Base-by-base conservation (phyloP, 257 asterid genomes). In the Plectranthus barbatus region DNA sequence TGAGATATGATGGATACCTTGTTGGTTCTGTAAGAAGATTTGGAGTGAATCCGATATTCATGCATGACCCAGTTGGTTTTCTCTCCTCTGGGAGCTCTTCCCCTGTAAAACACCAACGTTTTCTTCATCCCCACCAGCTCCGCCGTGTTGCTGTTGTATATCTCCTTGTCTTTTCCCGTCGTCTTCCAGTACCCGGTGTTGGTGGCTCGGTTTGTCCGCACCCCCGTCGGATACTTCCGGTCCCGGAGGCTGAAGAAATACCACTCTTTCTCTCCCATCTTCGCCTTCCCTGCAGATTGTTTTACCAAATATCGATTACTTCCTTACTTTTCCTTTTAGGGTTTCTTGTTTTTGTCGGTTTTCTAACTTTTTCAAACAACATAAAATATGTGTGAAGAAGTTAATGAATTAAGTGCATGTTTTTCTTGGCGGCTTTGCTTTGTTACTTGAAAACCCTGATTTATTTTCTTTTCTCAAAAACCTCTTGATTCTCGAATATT, bases 1-100 rank as follows among this genome's bases (percentile, higher is more conserved):
- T 47, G 6, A n/a, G n/a, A 44, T n/a, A n/a, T n/a, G n/a, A n/a
- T n/a, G n/a, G n/a, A n/a, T 78, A 87, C 98, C 96, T 88, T 91
- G 69, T 66, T 68, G 47, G 88, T 83, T 77, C 92, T 77, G 37
- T 81, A 81, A 11, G 85, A 58, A 41, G 98, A 86, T 71, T 88
- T 88, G n/a, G 96, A 83, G 65, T 88, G 95, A 59, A 83, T 74
- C 9, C 98, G 89, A 81, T 86, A 91, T 74, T 91, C 98, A 77
- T 88, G 98, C 96, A 88, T 88, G 56, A 91, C 98, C 98, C 98
- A 91, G 63, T 91, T 91, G 26, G 85, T 73, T 58, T 91, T 91
- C 54, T 91, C 98, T 5, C 98, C 98, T 71, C 96, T 80, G 0
- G 98, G 96, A 41, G 98, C 98, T 73, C 98, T 84, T 68, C 98